Evolutionary conservation across 2,329 filamentous ascomycete species (phyloP).

Genomic region (Zymoseptoria brevis): DNA sequence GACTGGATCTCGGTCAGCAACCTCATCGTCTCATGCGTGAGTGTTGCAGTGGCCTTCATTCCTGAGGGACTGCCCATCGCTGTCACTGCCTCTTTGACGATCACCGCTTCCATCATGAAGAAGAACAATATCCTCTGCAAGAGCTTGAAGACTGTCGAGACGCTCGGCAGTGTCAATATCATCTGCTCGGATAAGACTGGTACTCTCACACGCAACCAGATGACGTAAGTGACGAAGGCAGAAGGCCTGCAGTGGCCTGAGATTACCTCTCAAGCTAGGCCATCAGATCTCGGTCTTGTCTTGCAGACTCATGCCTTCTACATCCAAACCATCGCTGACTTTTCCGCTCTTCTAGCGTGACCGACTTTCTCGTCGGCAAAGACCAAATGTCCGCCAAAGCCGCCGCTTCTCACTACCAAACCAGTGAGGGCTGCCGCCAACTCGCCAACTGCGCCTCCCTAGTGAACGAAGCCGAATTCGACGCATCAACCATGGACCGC

Average conservation of each 20-base stretch:
- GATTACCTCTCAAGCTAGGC: neutral
- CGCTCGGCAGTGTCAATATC: constrained; percentile 62
- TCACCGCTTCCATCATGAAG: constrained; percentile 67
- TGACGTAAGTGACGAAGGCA: constrained; percentile 8
- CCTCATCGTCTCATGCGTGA: constrained; percentile 64
- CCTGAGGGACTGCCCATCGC: constrained; percentile 67
- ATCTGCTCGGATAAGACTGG: constrained; percentile 75
- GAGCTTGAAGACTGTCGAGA: constrained; percentile 70
- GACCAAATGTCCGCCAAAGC: constrained; percentile 43
- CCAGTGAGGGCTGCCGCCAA: constrained; percentile 43
- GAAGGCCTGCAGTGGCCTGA: neutral
- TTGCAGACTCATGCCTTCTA: neutral
- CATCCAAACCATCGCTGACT: neutral
- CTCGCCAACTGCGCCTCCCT: constrained; percentile 56
- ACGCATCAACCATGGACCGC: constrained; percentile 52
- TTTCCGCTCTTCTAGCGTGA: constrained; percentile 38
- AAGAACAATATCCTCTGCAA: constrained; percentile 74
- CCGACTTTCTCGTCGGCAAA: constrained; percentile 55
- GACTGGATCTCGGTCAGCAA: constrained; percentile 64
- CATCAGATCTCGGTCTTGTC: neutral
- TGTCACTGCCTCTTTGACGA: constrained; percentile 59
- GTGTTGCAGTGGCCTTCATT: constrained; percentile 65
- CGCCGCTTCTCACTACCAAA: constrained; percentile 37
- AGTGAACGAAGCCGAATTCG: constrained; percentile 70
- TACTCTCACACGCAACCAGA: constrained; percentile 47